phyloP scores from a whole-genome alignment of 192 early-diverging fungal species.

The Coemansia sp. region DNA sequence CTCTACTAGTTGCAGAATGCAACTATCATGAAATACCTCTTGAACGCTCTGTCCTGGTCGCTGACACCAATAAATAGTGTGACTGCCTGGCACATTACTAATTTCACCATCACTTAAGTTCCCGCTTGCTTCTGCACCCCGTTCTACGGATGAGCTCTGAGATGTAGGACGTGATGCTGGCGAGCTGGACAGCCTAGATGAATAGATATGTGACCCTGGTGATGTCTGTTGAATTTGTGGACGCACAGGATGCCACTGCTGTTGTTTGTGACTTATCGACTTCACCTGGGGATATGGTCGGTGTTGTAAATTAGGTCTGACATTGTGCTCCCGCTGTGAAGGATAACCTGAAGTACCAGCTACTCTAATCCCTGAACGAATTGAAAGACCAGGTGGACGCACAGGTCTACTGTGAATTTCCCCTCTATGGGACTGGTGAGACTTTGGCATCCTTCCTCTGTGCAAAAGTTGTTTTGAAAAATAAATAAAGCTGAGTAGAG shows the following conservation, averaged over 20 bases:
- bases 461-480: background rate
- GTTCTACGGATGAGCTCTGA: background rate
- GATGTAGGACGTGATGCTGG: background rate
- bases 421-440: background rate
- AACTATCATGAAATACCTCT: slow-evolving; percentile 11
- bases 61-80: slow-evolving; percentile 20
- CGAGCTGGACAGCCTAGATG: background rate
- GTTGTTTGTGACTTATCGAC: background rate
- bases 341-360: background rate
- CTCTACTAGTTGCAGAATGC: slow-evolving; percentile 12
- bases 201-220: background rate
- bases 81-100: background rate
- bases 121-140: background rate
- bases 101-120: background rate
- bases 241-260: background rate
- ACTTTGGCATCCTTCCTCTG: background rate
- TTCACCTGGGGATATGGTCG: background rate
- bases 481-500: too few relatives aligned
- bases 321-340: background rate
- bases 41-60: slow-evolving; percentile 7
- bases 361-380: background rate
- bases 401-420: background rate
- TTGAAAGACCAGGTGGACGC: background rate
- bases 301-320: background rate
- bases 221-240: background rate